phyloP scores from a whole-genome alignment of 1,284 basidiomycete genomes.

The Naganishia cerealis region DNA sequence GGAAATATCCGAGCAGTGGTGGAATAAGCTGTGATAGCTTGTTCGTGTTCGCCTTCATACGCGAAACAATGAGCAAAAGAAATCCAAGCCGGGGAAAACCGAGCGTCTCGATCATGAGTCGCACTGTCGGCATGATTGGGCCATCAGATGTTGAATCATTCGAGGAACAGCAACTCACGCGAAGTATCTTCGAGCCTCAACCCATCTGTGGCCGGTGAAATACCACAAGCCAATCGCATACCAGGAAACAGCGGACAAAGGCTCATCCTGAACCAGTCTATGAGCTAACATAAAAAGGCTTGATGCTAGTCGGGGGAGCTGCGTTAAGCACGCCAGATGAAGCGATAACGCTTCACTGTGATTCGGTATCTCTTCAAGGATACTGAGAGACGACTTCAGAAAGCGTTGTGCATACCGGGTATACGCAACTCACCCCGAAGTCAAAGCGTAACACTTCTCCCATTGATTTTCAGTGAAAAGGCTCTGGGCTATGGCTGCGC shows the following conservation, averaged over 20 bases:
- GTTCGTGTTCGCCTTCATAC: conserved; percentile 94
- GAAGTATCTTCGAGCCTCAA: conserved; percentile 86
- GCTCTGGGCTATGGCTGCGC: conserved; percentile 88
- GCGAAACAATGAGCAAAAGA: conserved; percentile 97
- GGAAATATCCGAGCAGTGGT: conserved; percentile 92
- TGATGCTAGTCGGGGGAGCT: conserved; percentile 83
- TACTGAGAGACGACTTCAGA: conserved; percentile 59
- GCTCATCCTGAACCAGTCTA: conserved; percentile 88
- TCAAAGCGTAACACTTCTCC: conserved; percentile 89
- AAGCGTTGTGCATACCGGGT: background rate
- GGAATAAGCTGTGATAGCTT: conserved; percentile 95
- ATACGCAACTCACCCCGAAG: conserved; percentile 64
- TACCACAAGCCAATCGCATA: conserved; percentile 99
- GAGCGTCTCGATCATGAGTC: conserved; percentile 64
- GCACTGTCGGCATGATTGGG: conserved; percentile 6
- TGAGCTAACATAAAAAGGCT: conserved; percentile 93
- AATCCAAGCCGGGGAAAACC: conserved; percentile 95
- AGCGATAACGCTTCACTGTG: conserved; percentile 85
- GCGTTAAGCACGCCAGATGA: conserved; percentile 96
- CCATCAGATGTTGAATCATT: background rate
- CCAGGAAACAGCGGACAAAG: conserved; percentile 90
- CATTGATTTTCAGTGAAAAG: conserved; percentile 83
- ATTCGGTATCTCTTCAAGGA: conserved; percentile 73
- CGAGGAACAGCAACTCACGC: conserved; percentile 60
- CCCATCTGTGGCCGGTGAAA: conserved; percentile 77